Evolutionary conservation across 73 alveolate species (phyloP).

Genomic region (Blepharisma stoltei): DNA sequence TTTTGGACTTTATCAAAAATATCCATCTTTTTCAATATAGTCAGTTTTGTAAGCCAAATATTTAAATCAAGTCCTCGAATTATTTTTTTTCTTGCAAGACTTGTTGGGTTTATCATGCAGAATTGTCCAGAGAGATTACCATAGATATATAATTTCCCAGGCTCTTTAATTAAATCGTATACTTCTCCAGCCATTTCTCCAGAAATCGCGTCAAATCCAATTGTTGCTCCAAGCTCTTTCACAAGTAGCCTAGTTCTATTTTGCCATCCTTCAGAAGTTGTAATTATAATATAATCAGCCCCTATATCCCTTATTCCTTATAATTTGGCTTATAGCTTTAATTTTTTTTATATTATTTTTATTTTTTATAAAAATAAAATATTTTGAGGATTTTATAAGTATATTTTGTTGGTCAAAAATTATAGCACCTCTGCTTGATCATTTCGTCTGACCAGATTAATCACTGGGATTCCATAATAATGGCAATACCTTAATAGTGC

Average conservation of each 20-base stretch:
- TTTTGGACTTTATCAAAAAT: constrained; percentile 33
- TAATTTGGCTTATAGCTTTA: no score
- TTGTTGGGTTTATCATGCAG: constrained; percentile 34
- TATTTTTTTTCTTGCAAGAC: constrained; percentile 34
- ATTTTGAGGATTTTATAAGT: no score
- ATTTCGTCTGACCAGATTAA: constrained; percentile 68
- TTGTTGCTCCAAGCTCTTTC: constrained; percentile 41
- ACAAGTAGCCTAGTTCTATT: constrained; percentile 33
- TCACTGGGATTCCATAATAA: constrained; percentile 47
- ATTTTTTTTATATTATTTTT: no score
- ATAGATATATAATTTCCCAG: constrained; percentile 37
- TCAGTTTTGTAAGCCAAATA: constrained; percentile 45
- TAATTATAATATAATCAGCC: constrained; percentile 62
- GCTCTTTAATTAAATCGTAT: constrained; percentile 31
- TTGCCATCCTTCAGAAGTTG: constrained; percentile 30
- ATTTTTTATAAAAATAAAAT: no score
- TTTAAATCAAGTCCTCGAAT: constrained; percentile 37
- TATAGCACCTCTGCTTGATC: constrained; percentile 67
- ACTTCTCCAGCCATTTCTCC: constrained; percentile 51
- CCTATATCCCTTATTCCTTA: constrained; percentile 45
- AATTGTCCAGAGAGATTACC: constrained; percentile 52
- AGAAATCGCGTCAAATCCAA: constrained; percentile 57
- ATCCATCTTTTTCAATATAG: constrained; percentile 25
- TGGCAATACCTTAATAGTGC: constrained; percentile 52
- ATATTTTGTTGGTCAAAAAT: no score